Base-by-base conservation (phyloP, 441 rosid genomes). In the Manihot esculenta region DNA sequence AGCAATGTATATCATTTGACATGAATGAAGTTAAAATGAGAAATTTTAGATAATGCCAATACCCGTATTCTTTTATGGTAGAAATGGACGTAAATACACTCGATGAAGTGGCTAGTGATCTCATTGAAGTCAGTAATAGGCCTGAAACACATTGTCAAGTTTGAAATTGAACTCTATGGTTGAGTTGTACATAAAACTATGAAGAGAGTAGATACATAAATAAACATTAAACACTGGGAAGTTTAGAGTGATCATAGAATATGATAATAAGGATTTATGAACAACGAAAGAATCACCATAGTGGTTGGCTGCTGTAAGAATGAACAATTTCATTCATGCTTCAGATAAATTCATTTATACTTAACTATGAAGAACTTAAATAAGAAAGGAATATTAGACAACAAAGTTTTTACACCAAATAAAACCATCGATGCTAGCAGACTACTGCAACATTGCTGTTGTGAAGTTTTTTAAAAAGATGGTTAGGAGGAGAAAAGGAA, bases 71-170 rank as follows among this genome's bases (percentile, higher is more conserved):
- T 89, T 72, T 88, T 85, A 85, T 95, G 89, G 78, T 87, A 84
- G 76, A 82, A 68, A 73, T 90, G 97, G 72, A 93, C 97, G 79
- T 83, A 95, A 64, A 93, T 85, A 66, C 98, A 91, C 85, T 95
- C 95, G 10, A 87, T 70, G 77, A 95, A 95, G 78, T 95, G 98
- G 82, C 80, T 78, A 33, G 92, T 77, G 68, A 95, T 83, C 89
- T 95, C 98, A 77, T 92, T 35, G 41, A 35, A 35, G 41, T 35
- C 41, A 35, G 41, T 80, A 69, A 95, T 76, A 73, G 90, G 89
- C 96, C 97, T 95, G 86, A 65, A 81, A 82, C 68, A 66, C 76
- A 75, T 14, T 66, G 11, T 48, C 33, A 75, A 48, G 18, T 44
- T 55, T 18, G 26, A 64, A 66, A 49, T 69, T 51, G 4, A 78